Conservation (phyloP, 495 filamentous ascomycete genomes). For the Penicillium soppii region DNA sequence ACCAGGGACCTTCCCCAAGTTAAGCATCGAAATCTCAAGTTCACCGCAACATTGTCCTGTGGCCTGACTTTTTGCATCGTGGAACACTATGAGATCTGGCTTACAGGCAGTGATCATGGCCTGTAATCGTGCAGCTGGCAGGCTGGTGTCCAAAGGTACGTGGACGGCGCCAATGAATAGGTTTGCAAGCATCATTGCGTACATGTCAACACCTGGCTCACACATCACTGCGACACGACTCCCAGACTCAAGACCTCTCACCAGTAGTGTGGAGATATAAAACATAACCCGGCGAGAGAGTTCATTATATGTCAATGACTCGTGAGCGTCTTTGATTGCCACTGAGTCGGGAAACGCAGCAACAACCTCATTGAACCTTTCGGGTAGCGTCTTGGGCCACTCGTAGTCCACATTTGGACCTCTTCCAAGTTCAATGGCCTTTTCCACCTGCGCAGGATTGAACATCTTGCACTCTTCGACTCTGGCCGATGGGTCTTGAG, state of each 20-base stretch:
- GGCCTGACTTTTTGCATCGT: too few species aligned
- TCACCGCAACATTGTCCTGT: too few species aligned
- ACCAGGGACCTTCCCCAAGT: too few species aligned
- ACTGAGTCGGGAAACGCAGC: neutral
- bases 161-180: conserved; percentile 43
- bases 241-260: conserved; percentile 8
- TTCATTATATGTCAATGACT: neutral
- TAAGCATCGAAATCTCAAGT: too few species aligned
- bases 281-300: neutral
- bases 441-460: neutral
- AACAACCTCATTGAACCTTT: neutral
- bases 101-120: neutral
- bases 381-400: neutral
- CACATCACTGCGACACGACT: neutral
- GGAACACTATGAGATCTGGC: neutral
- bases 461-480: too few species aligned
- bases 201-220: conserved; percentile 28
- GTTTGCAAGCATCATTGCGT: conserved; percentile 49
- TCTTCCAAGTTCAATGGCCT: neutral
- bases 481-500: too few species aligned
- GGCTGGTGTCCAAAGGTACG: conserved; percentile 14
- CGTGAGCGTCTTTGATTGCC: conserved; percentile 11
- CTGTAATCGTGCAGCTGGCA: neutral
- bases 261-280: conserved; percentile 4
- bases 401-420: neutral